Percentiles rank a stretch among this genome's conserved stretches.
These are phyloP conservation scores for Fusarium multiceps DNA, from an alignment of 2,329 filamentous ascomycete genomes.

Conservation along the genomic window DNA sequence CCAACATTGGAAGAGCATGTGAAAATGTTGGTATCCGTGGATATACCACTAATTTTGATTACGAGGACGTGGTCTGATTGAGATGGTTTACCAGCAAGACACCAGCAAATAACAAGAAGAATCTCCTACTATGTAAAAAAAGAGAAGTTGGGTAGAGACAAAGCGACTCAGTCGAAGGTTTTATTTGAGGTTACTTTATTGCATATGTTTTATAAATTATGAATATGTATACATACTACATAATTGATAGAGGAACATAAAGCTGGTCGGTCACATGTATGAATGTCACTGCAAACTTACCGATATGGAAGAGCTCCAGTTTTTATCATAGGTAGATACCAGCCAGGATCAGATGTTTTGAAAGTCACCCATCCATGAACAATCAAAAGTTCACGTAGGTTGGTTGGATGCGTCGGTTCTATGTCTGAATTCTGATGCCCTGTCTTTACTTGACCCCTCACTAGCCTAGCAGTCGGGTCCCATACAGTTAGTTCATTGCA, in stretches of 20 bases:
- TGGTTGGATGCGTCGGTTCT: background rate
- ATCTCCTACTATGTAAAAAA: background rate
- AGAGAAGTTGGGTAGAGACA: background rate
- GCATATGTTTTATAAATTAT: background rate
- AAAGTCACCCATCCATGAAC: background rate
- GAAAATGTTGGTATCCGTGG: conserved; percentile 2
- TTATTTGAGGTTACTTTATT: background rate
- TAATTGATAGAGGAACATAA: too few relatives aligned
- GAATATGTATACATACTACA: background rate
- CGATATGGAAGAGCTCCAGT: background rate
- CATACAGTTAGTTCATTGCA: background rate
- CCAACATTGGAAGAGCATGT: background rate
- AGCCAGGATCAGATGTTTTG: background rate
- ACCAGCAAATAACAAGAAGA: background rate
- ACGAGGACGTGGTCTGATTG: conserved; percentile 30
- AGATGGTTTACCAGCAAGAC: conserved; percentile 10
- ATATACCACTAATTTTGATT: conserved; percentile 16
- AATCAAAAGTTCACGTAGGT: background rate
- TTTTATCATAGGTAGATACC: background rate
- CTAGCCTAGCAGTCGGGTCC: background rate
- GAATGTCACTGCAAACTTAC: background rate
- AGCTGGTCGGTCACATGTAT: background rate
- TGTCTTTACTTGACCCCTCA: background rate
- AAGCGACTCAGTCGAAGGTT: background rate
- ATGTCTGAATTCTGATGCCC: background rate